Conservation (phyloP, 768 basidiomycete species). For the Mycena chlorophos region DNA sequence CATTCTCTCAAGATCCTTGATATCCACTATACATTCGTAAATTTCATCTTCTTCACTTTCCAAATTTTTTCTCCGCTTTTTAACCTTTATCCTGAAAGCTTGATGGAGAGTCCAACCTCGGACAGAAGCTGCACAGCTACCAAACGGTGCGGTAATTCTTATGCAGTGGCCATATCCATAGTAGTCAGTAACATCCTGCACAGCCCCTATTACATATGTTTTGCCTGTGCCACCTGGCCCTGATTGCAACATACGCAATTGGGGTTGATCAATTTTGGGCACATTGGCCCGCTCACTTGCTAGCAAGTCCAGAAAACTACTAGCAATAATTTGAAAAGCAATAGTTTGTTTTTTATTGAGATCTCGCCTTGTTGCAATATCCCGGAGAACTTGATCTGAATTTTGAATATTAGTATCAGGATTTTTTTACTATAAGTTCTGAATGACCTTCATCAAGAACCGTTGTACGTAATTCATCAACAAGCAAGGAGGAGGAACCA, state of each 20-base stretch:
- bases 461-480: too few relatives aligned
- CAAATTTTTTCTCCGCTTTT: background rate
- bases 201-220: conserved; percentile 30
- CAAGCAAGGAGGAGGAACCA: too few relatives aligned
- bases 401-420: too few relatives aligned
- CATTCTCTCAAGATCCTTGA: background rate
- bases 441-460: too few relatives aligned
- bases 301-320: background rate
- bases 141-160: background rate
- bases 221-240: conserved; percentile 37
- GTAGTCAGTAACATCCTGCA: conserved; percentile 24
- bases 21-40: too few relatives aligned
- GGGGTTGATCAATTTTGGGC: background rate
- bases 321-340: background rate
- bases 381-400: background rate
- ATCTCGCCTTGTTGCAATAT: background rate
- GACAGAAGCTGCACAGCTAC: background rate
- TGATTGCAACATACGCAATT: conserved; percentile 16
- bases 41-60: too few relatives aligned
- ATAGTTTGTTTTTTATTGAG: background rate
- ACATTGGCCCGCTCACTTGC: background rate
- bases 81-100: background rate
- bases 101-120: background rate
- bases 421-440: too few relatives aligned
- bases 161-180: conserved; percentile 22